Conservation (phyloP, 768 basidiomycete species). For the Heimioporus sp. region DNA sequence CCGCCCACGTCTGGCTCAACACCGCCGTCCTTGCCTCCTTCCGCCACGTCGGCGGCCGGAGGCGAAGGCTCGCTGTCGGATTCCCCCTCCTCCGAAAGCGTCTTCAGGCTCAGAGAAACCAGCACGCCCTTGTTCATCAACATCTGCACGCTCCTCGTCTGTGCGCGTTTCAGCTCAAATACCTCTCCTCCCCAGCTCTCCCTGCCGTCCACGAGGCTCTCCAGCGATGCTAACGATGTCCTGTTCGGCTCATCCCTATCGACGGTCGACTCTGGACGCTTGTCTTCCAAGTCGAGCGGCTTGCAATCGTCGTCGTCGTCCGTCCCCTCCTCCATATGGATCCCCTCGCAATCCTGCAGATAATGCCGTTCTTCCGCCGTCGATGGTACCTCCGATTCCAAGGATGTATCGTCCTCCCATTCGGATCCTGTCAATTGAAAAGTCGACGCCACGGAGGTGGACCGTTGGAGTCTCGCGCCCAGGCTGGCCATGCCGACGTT, state of each 20-base stretch:
- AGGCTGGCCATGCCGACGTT: slow-evolving; percentile 10
- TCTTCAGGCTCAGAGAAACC: slow-evolving; percentile 30
- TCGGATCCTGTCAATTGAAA: background rate
- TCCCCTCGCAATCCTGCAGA: background rate
- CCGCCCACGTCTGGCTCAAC: slow-evolving; percentile 20
- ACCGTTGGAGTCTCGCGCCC: slow-evolving; percentile 11
- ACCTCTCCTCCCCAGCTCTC: slow-evolving; percentile 28
- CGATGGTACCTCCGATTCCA: background rate
- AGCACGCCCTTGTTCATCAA: slow-evolving; percentile 48
- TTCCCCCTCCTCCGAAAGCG: slow-evolving; percentile 1
- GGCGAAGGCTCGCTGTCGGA: slow-evolving; percentile 1
- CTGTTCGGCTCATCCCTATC: slow-evolving; percentile 22
- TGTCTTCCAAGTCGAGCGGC: slow-evolving; percentile 13
- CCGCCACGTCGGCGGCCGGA: background rate
- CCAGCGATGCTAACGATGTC: slow-evolving; percentile 23
- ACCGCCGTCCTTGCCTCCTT: slow-evolving; percentile 7
- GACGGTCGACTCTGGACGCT: slow-evolving; percentile 24
- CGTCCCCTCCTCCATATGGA: background rate
- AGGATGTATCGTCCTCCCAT: background rate
- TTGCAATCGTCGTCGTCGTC: slow-evolving; percentile 13
- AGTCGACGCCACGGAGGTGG: slow-evolving; percentile 1
- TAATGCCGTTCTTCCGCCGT: background rate
- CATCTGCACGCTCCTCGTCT: slow-evolving; percentile 50
- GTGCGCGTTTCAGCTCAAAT: slow-evolving; percentile 47
- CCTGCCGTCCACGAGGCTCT: slow-evolving; percentile 15